Evolutionary conservation across 768 basidiomycete genomes (phyloP), one percentile per base, ranked within the genome.

Genomic region (Tubosaeta brunneosetosa): DNA sequence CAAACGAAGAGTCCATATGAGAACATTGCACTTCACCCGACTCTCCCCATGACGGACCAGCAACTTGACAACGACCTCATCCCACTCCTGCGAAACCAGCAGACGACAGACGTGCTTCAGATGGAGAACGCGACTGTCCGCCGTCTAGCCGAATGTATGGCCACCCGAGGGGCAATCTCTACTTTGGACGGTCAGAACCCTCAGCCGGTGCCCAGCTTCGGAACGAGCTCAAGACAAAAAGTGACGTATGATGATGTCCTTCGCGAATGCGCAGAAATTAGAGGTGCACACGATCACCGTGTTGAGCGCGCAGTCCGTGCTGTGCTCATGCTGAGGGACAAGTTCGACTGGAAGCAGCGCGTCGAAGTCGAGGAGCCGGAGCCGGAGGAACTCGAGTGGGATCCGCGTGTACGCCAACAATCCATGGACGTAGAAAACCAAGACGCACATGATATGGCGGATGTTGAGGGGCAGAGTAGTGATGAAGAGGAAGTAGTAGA

Each of bases 271-370:
- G 77, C 74, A 1, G 78, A 82, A 55, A 83, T 91, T 38, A 75
- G 82, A 19, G 72, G 72, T 9, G 86, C 82, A 22, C 90, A 93
- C 58, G 90, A 93, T 66, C 74, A 72, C 43, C 78, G 88, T 6
- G 85, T 86, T 3, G 88, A 90, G 53, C 76, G 90, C 11, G 90
- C 89, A 0, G 77, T 86, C n/a, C 75, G 84, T 40, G 90, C 91
- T 0, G 89, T 93, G 10, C 76, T 75, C 36, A 84, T 92, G 79
- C 71, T 92, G 8, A 72, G 79, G 52, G 90, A 92, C 51, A 86
- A 82, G 66, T 91, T 85, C 64, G 88, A 91, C 44, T 90, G 88
- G 86, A 84, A 84, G 65, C 80, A 83, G 58, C 76, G 90, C n/a
- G 85, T 91, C 19, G 83, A 81, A 55, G 88, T 90, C 12, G 84